Evolutionary conservation across 1,139 yeast species (phyloP).

Genomic region (Geotrichum klebahnii): DNA sequence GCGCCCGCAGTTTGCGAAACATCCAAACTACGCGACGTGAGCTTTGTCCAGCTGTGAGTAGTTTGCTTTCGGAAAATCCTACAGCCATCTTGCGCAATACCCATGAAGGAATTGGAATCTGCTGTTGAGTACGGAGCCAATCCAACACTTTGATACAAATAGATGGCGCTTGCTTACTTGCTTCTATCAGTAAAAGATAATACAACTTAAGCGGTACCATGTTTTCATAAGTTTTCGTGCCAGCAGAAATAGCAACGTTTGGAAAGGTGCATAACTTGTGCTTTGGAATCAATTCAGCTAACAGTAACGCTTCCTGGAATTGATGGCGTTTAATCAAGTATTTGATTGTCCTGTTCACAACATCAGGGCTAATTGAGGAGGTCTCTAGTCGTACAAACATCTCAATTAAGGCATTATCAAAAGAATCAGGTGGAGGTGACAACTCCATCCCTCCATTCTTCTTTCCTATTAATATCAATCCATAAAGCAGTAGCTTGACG

Average conservation of each 20-base stretch:
- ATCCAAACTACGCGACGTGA: constrained; percentile 23
- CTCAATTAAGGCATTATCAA: constrained; percentile 3
- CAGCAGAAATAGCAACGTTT: not conserved
- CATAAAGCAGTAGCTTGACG: constrained; percentile 7
- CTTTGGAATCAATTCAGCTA: not conserved
- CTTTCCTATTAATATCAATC: constrained; percentile 8
- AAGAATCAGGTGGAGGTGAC: not conserved
- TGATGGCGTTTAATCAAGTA: constrained; percentile 8
- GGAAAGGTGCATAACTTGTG: constrained; percentile 1
- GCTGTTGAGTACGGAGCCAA: constrained; percentile 24
- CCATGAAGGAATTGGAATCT: constrained; percentile 22
- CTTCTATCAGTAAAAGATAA: constrained; percentile 9
- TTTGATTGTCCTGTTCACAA: not conserved
- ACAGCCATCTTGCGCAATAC: constrained; percentile 24
- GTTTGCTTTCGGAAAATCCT: constrained; percentile 26
- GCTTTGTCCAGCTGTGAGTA: constrained; percentile 24
- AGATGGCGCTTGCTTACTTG: constrained; percentile 13
- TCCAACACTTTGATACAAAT: not conserved
- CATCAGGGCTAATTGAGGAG: not conserved
- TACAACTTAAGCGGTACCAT: constrained; percentile 12
- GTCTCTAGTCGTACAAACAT: not conserved
- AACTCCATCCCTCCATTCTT: not conserved
- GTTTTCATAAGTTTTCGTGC: no score
- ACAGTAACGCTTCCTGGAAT: constrained; percentile 4
- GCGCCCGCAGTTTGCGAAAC: constrained; percentile 22